phyloP scores from a whole-genome alignment of 2,329 filamentous ascomycete species.

The Colletotrichum sp. region DNA sequence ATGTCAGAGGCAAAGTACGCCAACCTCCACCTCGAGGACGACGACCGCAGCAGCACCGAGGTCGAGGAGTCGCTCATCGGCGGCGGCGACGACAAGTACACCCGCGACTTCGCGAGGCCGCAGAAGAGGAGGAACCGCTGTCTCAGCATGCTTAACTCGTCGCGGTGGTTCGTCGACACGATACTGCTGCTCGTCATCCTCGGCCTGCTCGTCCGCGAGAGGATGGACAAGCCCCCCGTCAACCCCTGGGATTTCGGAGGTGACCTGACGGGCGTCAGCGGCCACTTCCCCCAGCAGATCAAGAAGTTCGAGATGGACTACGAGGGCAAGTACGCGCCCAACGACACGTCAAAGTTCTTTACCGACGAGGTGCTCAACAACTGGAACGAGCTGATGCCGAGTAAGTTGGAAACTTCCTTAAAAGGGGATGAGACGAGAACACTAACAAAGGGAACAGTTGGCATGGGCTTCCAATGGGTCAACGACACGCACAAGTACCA shows the following conservation, averaged over 20 bases:
- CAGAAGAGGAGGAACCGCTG: constrained; percentile 14
- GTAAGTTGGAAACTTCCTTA: too few species aligned
- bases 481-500: constrained; percentile 39
- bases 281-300: constrained; percentile 42
- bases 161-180: constrained; percentile 36
- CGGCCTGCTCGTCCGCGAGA: constrained; percentile 31
- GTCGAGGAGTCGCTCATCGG: constrained; percentile 38
- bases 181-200: constrained; percentile 34
- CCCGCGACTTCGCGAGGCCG: background rate
- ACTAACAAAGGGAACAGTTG: constrained; percentile 25
- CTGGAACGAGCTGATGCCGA: constrained; percentile 45
- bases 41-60: constrained; percentile 35
- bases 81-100: constrained; percentile 29
- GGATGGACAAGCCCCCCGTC: constrained; percentile 23
- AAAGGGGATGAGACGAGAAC: too few species aligned
- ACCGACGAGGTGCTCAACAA: constrained; percentile 34
- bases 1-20: constrained; percentile 26
- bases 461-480: constrained; percentile 44
- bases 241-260: constrained; percentile 37
- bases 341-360: constrained; percentile 46
- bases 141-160: constrained; percentile 21
- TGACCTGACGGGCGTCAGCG: constrained; percentile 40
- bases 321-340: constrained; percentile 37
- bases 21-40: constrained; percentile 28
- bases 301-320: constrained; percentile 39